These are phyloP conservation scores for Dactylorhiza incarnata DNA, from an alignment of 106 monocot species.

Conservation along the genomic window DNA sequence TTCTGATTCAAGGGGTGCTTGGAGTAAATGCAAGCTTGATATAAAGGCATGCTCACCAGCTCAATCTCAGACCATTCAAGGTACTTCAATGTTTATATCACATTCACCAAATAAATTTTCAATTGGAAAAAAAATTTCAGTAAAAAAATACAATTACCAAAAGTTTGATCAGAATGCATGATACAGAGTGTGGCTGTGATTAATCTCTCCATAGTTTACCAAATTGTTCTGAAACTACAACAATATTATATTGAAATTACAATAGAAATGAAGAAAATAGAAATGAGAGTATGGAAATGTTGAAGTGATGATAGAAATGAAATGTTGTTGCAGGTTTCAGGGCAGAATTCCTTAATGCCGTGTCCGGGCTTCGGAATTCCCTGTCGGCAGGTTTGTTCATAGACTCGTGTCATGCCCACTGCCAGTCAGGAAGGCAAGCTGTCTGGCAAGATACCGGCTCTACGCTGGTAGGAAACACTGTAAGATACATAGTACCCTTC, in stretches of 20 bases:
- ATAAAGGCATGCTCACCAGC: conserved; percentile 49
- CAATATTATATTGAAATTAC: background rate
- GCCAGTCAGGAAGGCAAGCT: conserved; percentile 32
- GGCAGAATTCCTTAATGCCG: conserved; percentile 34
- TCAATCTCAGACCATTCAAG: conserved; percentile 52
- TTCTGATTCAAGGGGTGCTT: conserved; percentile 43
- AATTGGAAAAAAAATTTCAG: background rate
- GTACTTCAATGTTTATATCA: conserved; percentile 12
- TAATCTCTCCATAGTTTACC: background rate
- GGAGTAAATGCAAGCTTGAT: conserved; percentile 65
- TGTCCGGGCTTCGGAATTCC: conserved; percentile 13
- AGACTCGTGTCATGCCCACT: conserved; percentile 48
- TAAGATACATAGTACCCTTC: conserved; percentile 8
- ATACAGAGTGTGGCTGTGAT: background rate
- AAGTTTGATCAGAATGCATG: background rate
- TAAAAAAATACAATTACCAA: background rate
- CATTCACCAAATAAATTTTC: background rate
- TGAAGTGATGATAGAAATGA: background rate
- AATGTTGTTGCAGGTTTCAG: conserved; percentile 28
- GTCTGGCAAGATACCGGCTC: conserved; percentile 28
- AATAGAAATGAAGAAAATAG: background rate
- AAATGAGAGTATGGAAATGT: background rate
- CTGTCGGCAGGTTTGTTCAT: conserved; percentile 38
- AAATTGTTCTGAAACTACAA: background rate
- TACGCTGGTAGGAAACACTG: conserved; percentile 23